Conservation (phyloP, 192 early-diverging fungal genomes). For the Anaeromyces robustus region DNA sequence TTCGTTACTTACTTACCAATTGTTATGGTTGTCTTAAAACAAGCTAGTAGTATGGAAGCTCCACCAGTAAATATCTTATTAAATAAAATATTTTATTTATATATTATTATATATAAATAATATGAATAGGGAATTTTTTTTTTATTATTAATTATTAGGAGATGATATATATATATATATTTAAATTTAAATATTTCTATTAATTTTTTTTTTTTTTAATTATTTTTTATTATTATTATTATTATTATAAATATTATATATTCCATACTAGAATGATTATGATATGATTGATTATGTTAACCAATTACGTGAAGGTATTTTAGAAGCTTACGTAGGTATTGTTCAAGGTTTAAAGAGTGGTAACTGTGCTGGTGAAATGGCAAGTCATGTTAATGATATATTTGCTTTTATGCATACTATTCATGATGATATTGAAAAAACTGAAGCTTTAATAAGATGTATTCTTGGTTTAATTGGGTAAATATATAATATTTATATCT, state of each 20-base stretch:
- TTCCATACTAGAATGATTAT: constrained; percentile 42
- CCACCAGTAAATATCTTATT: background rate
- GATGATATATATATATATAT: too few relatives aligned
- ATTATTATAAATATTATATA: constrained; percentile 1
- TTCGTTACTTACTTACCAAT: constrained; percentile 72
- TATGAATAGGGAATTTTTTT: too few relatives aligned
- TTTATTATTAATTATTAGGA: too few relatives aligned
- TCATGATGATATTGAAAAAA: constrained; percentile 38
- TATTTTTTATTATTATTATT: background rate
- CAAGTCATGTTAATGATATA: constrained; percentile 45
- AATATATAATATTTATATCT: background rate
- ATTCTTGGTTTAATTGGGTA: constrained; percentile 83
- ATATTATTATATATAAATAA: too few relatives aligned
- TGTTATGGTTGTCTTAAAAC: constrained; percentile 72
- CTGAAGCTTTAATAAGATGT: constrained; percentile 48
- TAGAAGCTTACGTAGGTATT: constrained; percentile 95
- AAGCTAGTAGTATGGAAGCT: constrained; percentile 24
- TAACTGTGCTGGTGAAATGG: constrained; percentile 46
- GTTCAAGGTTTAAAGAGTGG: constrained; percentile 75
- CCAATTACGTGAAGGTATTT: constrained; percentile 68
- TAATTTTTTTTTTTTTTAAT: background rate
- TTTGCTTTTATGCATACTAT: constrained; percentile 64
- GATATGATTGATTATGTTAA: constrained; percentile 80
- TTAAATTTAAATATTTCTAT: too few relatives aligned
- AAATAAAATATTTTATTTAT: too few relatives aligned